Evolutionary conservation across 106 monocot species (phyloP).

Genomic region (Vanilla planifolia): DNA sequence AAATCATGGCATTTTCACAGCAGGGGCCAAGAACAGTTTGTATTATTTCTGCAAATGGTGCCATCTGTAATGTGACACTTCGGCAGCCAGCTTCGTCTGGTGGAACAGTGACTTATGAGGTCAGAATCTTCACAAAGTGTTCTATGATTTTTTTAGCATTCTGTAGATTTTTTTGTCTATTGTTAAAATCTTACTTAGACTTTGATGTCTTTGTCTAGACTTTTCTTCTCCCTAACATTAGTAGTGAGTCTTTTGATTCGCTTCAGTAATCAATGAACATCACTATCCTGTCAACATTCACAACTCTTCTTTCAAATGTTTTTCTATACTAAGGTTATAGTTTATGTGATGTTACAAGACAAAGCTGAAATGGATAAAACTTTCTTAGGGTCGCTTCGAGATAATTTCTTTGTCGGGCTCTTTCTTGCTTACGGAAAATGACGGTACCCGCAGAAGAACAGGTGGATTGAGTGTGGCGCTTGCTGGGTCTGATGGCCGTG

Average conservation of each 20-base stretch:
- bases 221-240: too few species aligned
- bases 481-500: constrained; percentile 80
- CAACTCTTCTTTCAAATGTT: too few species aligned
- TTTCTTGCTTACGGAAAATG: constrained; percentile 54
- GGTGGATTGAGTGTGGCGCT: constrained; percentile 79
- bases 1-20: constrained; percentile 20
- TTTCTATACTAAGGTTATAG: too few species aligned
- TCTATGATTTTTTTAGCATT: not conserved
- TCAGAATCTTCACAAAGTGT: not conserved
- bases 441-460: constrained; percentile 60
- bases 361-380: not conserved
- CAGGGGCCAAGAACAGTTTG: constrained; percentile 18
- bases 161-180: too few species aligned
- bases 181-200: too few species aligned
- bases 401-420: constrained; percentile 88
- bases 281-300: too few species aligned
- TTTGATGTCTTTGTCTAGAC: too few species aligned
- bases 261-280: too few species aligned
- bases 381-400: constrained; percentile 76
- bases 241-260: too few species aligned
- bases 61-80: constrained; percentile 19
- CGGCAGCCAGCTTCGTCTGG: constrained; percentile 15
- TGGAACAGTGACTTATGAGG: constrained; percentile 22
- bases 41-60: constrained; percentile 20
- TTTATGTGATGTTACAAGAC: too few species aligned